Base-by-base conservation (phyloP, 176 grass and related monocot species). In the Puccinellia tenuiflora region DNA sequence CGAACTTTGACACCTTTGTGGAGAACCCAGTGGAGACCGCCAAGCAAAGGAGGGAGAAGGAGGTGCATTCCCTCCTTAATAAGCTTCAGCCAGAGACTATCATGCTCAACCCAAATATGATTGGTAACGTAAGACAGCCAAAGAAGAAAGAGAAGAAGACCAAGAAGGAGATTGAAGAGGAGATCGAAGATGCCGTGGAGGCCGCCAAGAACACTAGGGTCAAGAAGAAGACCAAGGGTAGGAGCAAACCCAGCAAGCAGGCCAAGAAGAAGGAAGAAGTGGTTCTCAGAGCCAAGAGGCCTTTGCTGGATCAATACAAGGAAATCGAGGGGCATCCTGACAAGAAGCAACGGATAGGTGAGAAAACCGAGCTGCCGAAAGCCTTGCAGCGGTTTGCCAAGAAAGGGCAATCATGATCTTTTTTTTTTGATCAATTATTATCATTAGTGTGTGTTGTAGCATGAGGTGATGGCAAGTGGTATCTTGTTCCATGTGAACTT, bases 201-300 rank as follows among this genome's bases (percentile, higher is more conserved):
- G 80, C 83, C 0, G 85, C 91, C 39, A 98, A 98, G 74, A 85
- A 79, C 42, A 83, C 46, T n/a, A 43, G 68, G 64, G 20, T 86
- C 6, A 95, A 95, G 89, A 98, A 98, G 33, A 98, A 98, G 63
- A 98, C 96, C 9, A 98, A 98, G 84, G 92, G 96, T 69, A 98
- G 92, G 83, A 95, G 77, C 77, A 98, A 98, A 66, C 91, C 96
- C 7, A 98, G 93, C 78, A 98, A 93, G 85, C 82, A 5, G 60
- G 77, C 93, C 14, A 95, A 85, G 67, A 91, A 88, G 78, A 92
- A 93, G 64, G 63, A 92, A 73, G 93, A 98, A 51, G 91, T 88
- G 60, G 89, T 95, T 68, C 88, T 95, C 33, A 92, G 81, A 76
- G 87, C 85, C 5, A 98, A 98, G 80, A 93, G 86, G 48, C 83